Percentiles rank a stretch among this genome's conserved stretches.
Conservation (phyloP, 1,284 basidiomycete species). For the Ceraceosorus guamensis region DNA sequence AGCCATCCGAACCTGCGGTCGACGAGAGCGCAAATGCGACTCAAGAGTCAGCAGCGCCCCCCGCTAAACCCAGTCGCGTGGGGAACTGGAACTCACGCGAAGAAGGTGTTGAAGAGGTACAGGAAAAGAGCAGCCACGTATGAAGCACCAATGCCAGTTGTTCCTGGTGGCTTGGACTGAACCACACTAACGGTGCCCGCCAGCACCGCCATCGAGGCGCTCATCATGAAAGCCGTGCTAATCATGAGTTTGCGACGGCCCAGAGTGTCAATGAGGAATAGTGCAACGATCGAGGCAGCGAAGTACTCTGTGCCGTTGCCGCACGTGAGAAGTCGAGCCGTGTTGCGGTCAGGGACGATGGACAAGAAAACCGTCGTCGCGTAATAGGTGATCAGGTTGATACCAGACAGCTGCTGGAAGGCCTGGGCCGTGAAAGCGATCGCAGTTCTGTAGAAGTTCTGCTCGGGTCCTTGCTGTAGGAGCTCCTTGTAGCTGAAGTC, state of each 20-base stretch:
- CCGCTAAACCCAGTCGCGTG: neutral
- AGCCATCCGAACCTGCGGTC: conserved; percentile 57
- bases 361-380: conserved; percentile 40
- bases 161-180: conserved; percentile 4
- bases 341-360: conserved; percentile 56
- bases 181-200: conserved; percentile 53
- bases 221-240: conserved; percentile 62
- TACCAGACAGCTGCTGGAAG: conserved; percentile 64
- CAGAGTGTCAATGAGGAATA: conserved; percentile 54
- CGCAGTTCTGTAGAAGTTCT: conserved; percentile 60
- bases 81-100: conserved; percentile 33
- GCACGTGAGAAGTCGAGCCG: conserved; percentile 62
- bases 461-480: conserved; percentile 56
- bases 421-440: conserved; percentile 60
- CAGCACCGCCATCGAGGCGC: conserved; percentile 59
- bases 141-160: conserved; percentile 3
- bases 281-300: conserved; percentile 58
- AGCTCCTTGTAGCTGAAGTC: conserved; percentile 54
- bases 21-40: conserved; percentile 39
- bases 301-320: conserved; percentile 67
- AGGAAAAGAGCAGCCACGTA: conserved; percentile 58
- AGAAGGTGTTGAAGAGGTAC: conserved; percentile 65
- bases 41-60: neutral
- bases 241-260: conserved; percentile 65
- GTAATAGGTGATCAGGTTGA: conserved; percentile 63